Base-by-base conservation (phyloP, 1,139 yeast species). In the Zygotorulaspora mrakii region DNA sequence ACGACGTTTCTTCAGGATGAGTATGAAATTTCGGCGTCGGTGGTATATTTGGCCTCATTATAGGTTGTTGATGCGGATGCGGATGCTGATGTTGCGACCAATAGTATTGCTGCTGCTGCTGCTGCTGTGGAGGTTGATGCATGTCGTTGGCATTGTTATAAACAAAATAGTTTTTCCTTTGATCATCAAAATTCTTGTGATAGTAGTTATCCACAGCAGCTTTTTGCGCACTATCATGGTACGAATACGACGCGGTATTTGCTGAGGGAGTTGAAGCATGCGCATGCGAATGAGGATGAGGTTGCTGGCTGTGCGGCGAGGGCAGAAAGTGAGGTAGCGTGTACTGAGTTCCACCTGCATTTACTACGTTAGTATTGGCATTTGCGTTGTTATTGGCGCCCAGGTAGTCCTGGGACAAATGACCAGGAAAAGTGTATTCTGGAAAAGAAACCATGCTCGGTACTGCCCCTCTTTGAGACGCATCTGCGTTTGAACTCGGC, bases 1-100 rank as follows among this genome's bases (percentile, higher is more conserved):
- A n/a, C n/a, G n/a, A n/a, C n/a, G n/a, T n/a, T n/a, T n/a, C n/a
- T n/a, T n/a, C n/a, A 28, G 45, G 24, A 39, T 35, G 43, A 32
- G 43, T 31, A 10, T 25, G n/a, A 13, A 22, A 21, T 18, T 21
- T 31, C 4, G 34, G 16, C 10, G 34, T 20, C 9, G 25, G 10
- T n/a, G 34, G 25, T 30, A 51, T 29, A 36, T 47, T 21, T 31
- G 52, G 14, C 33, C 17, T 27, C 42, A 53, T 11, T 33, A 49
- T 34, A 26, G 48, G 33, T 29, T 31, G 45, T 16, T 42, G 48
- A 31, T 45, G 48, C 21, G 43, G 46, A 17, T 46, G 53, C 17
- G 33, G 42, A 17, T 27, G 39, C 18, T 43, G 46, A 11, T 37
- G 47, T 29, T 37, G 52, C 18, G 37, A 37, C 24, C 37, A 44